A percentile compares a stretch with the other conserved stretches of the same genome.
These are phyloP conservation scores for Flammula alnicola DNA, from an alignment of 1,284 basidiomycete genomes.

Conservation along the genomic window DNA sequence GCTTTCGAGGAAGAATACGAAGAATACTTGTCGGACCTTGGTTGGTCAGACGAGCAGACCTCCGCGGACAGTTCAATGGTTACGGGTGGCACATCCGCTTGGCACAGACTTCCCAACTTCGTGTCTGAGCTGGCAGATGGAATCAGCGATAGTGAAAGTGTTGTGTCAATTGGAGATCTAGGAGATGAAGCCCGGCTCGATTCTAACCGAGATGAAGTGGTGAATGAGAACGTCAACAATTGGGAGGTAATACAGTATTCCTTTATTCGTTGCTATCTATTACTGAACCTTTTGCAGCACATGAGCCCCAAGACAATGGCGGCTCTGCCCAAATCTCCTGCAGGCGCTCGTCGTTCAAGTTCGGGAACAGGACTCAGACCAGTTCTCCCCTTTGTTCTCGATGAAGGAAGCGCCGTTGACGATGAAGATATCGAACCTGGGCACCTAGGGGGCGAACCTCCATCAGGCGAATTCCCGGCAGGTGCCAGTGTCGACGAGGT, in stretches of 20 bases:
- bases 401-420: slow-evolving; percentile 71
- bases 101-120: slow-evolving; percentile 72
- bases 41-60: slow-evolving; percentile 64
- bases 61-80: slow-evolving; percentile 44
- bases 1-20: slow-evolving; percentile 90
- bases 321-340: slow-evolving; percentile 86
- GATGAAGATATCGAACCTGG: slow-evolving; percentile 78
- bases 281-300: slow-evolving; percentile 55
- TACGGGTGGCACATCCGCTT: slow-evolving; percentile 63
- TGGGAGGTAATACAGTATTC: slow-evolving; percentile 77
- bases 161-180: slow-evolving; percentile 85
- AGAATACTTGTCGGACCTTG: slow-evolving; percentile 83
- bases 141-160: slow-evolving; percentile 90
- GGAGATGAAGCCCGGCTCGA: slow-evolving; percentile 78
- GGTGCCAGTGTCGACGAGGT: slow-evolving; percentile 87
- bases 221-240: slow-evolving; percentile 85
- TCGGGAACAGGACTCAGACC: slow-evolving; percentile 83
- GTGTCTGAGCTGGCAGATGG: slow-evolving; percentile 75
- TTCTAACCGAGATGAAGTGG: slow-evolving; percentile 58
- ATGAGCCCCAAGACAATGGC: slow-evolving; percentile 95
- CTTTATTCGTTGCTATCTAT: neutral
- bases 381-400: slow-evolving; percentile 78
- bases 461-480: slow-evolving; percentile 68
- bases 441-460: slow-evolving; percentile 53
- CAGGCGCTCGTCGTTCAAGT: slow-evolving; percentile 76